A percentile compares a stretch with the other conserved stretches of the same genome.
Evolutionary conservation across 1,284 basidiomycete genomes (phyloP).

Genomic region (Megacollybia platyphylla): DNA sequence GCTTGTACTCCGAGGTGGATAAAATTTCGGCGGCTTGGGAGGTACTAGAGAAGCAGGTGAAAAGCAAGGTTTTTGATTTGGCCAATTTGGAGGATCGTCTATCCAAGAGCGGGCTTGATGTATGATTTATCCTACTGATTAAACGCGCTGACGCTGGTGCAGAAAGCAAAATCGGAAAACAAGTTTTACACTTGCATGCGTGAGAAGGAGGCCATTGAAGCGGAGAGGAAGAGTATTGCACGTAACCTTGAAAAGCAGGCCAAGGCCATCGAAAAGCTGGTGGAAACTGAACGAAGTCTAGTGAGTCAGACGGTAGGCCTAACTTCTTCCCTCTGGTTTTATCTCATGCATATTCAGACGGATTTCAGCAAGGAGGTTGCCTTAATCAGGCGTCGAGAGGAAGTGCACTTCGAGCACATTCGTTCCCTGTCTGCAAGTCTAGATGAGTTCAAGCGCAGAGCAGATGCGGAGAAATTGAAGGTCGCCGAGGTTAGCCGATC

Average conservation of each 20-base stretch:
- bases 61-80: conserved; percentile 79
- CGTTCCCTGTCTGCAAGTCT: too few relatives aligned
- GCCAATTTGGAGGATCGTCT: conserved; percentile 68
- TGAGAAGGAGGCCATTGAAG: conserved; percentile 74
- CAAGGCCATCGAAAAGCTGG: conserved; percentile 60
- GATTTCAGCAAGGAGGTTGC: too few relatives aligned
- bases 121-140: conserved; percentile 17
- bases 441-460: too few relatives aligned
- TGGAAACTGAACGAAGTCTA: conserved; percentile 54
- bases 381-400: too few relatives aligned
- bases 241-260: conserved; percentile 62
- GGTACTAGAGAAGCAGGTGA: conserved; percentile 70
- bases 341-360: too few relatives aligned
- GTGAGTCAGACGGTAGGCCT: conserved; percentile 42
- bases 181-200: conserved; percentile 90
- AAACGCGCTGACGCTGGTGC: conserved; percentile 4
- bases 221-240: conserved; percentile 59
- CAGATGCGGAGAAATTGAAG: too few relatives aligned
- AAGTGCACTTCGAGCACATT: too few relatives aligned
- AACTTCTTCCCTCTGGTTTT: too few relatives aligned
- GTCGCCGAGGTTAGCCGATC: too few relatives aligned
- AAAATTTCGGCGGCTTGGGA: conserved; percentile 84
- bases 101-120: conserved; percentile 50
- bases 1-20: conserved; percentile 80
- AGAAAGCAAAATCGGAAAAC: conserved; percentile 91